Evolutionary conservation across 1,139 yeast species (phyloP), one percentile per base, ranked within the genome.

Genomic region (Tardiomyces blankii): DNA sequence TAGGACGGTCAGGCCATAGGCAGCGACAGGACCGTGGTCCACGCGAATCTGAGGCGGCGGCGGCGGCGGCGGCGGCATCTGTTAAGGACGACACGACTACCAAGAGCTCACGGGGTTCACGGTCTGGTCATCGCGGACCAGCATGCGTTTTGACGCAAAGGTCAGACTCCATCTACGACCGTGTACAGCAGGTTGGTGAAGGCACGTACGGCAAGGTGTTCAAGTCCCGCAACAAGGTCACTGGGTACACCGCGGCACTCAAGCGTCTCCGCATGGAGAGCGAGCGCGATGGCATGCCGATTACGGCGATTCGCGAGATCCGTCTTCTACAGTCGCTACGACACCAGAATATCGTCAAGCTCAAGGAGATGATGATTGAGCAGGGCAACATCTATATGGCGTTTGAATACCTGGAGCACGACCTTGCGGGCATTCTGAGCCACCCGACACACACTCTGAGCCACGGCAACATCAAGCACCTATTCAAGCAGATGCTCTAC

Each of bases 241-340:
- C 96, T 0, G 72, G 75, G 5, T 80, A 77, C 49, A 68, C 73
- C 55, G 94, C 88, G 23, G 98, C 98, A 1, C 69, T 91, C 58
- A 91, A 91, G 60, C 75, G 82, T 55, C 70, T 91, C 42, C 67
- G 97, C 49, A 72, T 91, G 60, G 97, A 91, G 60, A 68, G 80
- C 8, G 97, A 91, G 62, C 72, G 88, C 44, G 98, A 91, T 60
- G 97, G 97, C 0, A 87, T 91, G 64, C 98, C 98, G 1, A 85
- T 91, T 19, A 91, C 98, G 0, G 95, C 97, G 0, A 79, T 89
- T 58, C 73, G 98, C 54, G 98, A 91, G 65, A 87, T 89, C 49
- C 82, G 88, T 53, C 68, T 91, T 19, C 69, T 91, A 41, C 97
- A 91, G 63, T 77, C 89, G n/a, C 79, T 89, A 57, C 77, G 84